Evolutionary conservation across 2,329 filamentous ascomycete genomes (phyloP), one percentile per base, ranked within the genome.

Genomic region (Plenodomus lindquistii): DNA sequence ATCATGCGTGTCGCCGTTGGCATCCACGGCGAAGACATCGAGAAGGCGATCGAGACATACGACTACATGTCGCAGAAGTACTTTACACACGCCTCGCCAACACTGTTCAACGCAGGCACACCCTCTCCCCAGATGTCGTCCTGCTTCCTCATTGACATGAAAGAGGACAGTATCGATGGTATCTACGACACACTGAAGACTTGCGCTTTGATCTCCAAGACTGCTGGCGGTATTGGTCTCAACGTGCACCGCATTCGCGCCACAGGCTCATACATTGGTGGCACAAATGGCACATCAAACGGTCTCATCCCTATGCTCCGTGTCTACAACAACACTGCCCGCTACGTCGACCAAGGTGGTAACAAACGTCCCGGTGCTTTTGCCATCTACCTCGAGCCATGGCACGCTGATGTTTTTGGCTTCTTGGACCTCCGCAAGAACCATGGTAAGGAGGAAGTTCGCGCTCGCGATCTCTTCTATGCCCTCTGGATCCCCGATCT

Each of bases 151-250:
- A 91, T 99, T 61, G 94, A 97, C 75, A 97, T 99, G 88, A 99
- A 97, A 81, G 92, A 96, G 42, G 94, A 99, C 78, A 97, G 92
- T 76, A 99, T 99, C 70, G 94, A 99, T 62, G 94, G 94, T 63
- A 99, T 99, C 73, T 99, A 99, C 70, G 94, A 99, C 72, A 99
- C 94, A 16, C 84, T 99, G 64, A 99, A 99, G 85, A 97, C 91
- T 1, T 99, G 94, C 77, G 94, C 94, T 62, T 93, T 99, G 91
- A 99, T 99, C 76, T 99, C 94, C 70, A 99, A 99, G 85, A 97
- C 94, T 78, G 94, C 94, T 63, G 94, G 94, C 74, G 94, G 94
- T 73, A 97, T 99, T 73, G 94, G 94, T 66, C 82, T 99, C 58
- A 97, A 99, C 69, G 87, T 93, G 42, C 94, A 99, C 79, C 88